Evolutionary conservation across 192 early-diverging fungal genomes (phyloP), one percentile per base, ranked within the genome.

Genomic region (Linnemannia zychae): DNA sequence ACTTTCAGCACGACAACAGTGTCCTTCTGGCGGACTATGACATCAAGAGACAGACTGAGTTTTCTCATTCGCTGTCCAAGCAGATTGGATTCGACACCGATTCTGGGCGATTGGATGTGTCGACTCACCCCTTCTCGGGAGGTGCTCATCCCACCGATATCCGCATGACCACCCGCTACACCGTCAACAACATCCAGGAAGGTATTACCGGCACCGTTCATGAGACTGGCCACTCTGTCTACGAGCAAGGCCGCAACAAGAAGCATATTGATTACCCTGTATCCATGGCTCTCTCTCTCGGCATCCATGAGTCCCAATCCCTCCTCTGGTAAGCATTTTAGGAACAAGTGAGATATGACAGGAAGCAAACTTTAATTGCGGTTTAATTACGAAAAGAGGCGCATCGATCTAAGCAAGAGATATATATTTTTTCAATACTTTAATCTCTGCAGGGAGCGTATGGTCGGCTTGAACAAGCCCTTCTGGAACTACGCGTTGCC

Each of bases 101-200:
- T 5, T 52, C 68, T 66, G 88, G 88, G 49, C 88, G 88, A 24
- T 73, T 88, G 11, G 88, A 88, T 67, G 79, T 78, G 28, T 87
- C 84, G 17, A 76, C 82, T 36, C 88, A 88, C 24, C 88, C 88
- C 40, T 88, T 88, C 77, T 83, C 85, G 33, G 67, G 71, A 13
- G 86, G 88, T 52, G 53, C 66, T 49, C 71, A 88, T 46, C 67
- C 77, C 28, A 70, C 72, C 15, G 88, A 88, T 67, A 74, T 88
- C 46, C 88, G 88, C 20, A 88, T 88, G 79, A 88, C 88, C 18
- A 88, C 88, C 22, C 85, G 80, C 11, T 88, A 88, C 63, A 78
- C 78, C 17, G 24, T 75, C 22, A 65, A 73, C 24, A 47, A 74
- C 38, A 48, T 88, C 33, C 49, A 68, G 53, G 80, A 87, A 36